These are phyloP conservation scores for Vickermania ingenoplastis DNA, from an alignment of 208 protist species.

Conservation along the genomic window DNA sequence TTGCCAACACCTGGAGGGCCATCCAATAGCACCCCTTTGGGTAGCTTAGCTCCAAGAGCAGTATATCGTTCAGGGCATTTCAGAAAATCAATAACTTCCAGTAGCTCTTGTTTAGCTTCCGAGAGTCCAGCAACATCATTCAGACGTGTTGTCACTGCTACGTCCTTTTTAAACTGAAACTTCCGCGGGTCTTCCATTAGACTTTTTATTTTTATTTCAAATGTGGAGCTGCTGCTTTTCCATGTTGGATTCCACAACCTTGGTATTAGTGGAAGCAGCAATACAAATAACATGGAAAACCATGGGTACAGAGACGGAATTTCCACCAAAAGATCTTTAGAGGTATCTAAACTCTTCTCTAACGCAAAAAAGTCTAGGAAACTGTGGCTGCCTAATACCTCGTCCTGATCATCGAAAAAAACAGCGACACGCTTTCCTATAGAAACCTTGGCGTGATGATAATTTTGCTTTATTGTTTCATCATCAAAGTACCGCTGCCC, in stretches of 20 bases:
- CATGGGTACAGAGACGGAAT: slow-evolving; percentile 60
- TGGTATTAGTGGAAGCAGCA: slow-evolving; percentile 50
- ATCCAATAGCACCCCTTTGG: slow-evolving; percentile 93
- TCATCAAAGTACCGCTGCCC: too few species aligned
- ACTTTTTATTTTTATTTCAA: not conserved
- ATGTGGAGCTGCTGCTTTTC: not conserved
- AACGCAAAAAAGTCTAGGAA: slow-evolving; percentile 69
- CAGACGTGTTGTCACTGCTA: slow-evolving; percentile 51
- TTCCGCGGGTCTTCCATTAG: too few species aligned
- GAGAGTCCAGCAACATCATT: slow-evolving; percentile 75
- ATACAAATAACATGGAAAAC: slow-evolving; percentile 70
- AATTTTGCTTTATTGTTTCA: too few species aligned
- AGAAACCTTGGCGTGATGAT: too few species aligned
- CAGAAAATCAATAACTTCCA: slow-evolving; percentile 94
- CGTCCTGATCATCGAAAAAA: slow-evolving; percentile 43
- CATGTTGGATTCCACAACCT: slow-evolving; percentile 20
- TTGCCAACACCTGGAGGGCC: slow-evolving; percentile 96
- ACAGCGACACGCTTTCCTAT: slow-evolving; percentile 9
- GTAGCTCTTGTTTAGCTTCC: slow-evolving; percentile 79
- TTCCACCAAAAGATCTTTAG: slow-evolving; percentile 48
- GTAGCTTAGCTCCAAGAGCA: slow-evolving; percentile 90
- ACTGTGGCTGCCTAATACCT: slow-evolving; percentile 38
- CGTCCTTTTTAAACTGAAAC: slow-evolving; percentile 65
- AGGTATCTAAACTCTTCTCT: slow-evolving; percentile 40
- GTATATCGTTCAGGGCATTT: slow-evolving; percentile 89